Evolutionary conservation across 495 filamentous ascomycete genomes (phyloP), one percentile per base, ranked within the genome.

Genomic region (Aspergillus hancockii): DNA sequence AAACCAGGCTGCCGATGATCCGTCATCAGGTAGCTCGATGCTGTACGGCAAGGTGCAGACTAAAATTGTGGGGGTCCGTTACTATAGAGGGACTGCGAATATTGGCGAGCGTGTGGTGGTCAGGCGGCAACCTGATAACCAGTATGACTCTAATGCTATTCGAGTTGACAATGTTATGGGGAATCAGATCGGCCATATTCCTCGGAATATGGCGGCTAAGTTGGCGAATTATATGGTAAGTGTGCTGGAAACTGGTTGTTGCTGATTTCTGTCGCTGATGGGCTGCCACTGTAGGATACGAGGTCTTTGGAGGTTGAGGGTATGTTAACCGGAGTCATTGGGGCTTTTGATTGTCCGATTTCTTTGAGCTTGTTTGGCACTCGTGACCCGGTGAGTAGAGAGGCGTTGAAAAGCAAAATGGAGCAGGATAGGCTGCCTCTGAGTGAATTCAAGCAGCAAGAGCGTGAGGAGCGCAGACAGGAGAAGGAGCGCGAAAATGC

Each of bases 21-120:
- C 81, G 28, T 75, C 76, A 5, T 47, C 67, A 28, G 70, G 70
- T 3, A 66, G 51, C 12, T 72, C 69, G 18, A 78, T 85, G 58
- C 70, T 80, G 31, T 89, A 87, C 56, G 85, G 73, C 54, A 47
- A 67, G 49, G 12, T 69, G 67, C 72, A 82, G 8, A 81, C 77
- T 13, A 92, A 93, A 60, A 88, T 94, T 49, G 92, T 96, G 0
- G 93, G 92, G 6, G 79, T 91, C 13, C 81, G 87, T 52, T 96
- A 86, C 69, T 97, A 97, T 71, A 75, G 67, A 25, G 91, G 91
- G 6, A 67, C 83, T 57, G 90, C 89, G 4, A 90, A 82, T 4
- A 52, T 79, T 5, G 89, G 89, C 14, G 93, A 97, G 67, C 79
- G 84, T 57, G 88, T 94, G 1, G 61, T 90, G 28, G 66, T 89